phyloP scores from a whole-genome alignment of 2,329 filamentous ascomycete genomes.

The Thermothelomyces thermophilus region DNA sequence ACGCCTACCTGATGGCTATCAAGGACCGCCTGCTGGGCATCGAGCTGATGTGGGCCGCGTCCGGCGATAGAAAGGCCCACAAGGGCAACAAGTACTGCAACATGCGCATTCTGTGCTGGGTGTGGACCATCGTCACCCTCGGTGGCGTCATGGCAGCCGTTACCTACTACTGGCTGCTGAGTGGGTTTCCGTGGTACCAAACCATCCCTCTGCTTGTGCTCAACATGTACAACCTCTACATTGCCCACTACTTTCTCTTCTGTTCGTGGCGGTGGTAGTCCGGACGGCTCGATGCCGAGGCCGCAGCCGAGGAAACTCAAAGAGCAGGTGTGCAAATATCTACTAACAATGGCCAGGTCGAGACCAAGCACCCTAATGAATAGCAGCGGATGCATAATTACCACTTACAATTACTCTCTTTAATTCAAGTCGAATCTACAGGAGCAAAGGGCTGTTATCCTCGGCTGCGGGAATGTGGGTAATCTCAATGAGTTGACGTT shows the following conservation, averaged over 20 bases:
- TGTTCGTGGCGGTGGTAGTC: constrained; percentile 26
- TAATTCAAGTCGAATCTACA: too few relatives aligned
- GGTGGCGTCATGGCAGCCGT: constrained; percentile 32
- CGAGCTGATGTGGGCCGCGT: constrained; percentile 35
- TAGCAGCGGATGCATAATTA: too few relatives aligned
- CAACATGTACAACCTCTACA: constrained; percentile 34
- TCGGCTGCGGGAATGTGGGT: too few relatives aligned
- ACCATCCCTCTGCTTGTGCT: constrained; percentile 34
- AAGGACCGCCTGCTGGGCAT: constrained; percentile 36
- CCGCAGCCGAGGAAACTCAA: too few relatives aligned
- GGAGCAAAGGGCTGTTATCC: too few relatives aligned
- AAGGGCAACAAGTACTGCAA: constrained; percentile 37
- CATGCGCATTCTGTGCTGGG: constrained; percentile 35
- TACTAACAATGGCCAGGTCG: too few relatives aligned
- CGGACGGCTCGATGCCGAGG: too few relatives aligned
- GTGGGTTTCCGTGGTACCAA: constrained; percentile 35
- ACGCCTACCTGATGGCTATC: constrained; percentile 37
- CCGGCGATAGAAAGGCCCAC: constrained; percentile 35
- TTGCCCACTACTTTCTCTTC: constrained; percentile 36
- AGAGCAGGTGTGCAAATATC: too few relatives aligned
- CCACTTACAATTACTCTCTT: too few relatives aligned
- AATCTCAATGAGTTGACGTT: too few relatives aligned
- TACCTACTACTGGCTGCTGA: constrained; percentile 31
- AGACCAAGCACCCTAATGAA: too few relatives aligned
- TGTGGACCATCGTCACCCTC: constrained; percentile 32